Evolutionary conservation across 2,329 filamentous ascomycete species (phyloP), one percentile per base, ranked within the genome.

Genomic region (Albophoma yamanashiensis): DNA sequence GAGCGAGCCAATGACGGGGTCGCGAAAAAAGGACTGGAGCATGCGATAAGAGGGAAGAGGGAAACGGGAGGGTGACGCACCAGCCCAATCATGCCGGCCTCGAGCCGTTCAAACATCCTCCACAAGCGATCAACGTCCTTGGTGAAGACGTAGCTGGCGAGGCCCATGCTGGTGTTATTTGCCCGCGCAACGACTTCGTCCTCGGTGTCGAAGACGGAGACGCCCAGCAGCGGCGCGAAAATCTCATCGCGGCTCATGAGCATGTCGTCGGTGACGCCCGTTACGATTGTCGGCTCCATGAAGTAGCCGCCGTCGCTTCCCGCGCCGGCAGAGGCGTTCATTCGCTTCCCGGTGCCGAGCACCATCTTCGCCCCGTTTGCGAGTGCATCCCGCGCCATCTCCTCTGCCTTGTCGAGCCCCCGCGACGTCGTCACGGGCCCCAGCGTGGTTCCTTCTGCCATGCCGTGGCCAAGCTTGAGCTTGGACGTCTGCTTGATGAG

Each of bases 141-240:
- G 53, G 73, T 87, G 73, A 86, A 90, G 73, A 89, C 89, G 72
- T 90, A 90, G 2, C 85, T 87, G 0, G 88, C 87, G 40, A 91
- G 78, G 1, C 88, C 88, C 55, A 90, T 87, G 62, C 88, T 85
- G 0, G 85, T 79, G 4, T 73, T 67, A 68, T 91, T 91, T 1
- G 87, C 88, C 59, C 86, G 74, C 59, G 81, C 75, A 11, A 89
- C 79, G 8, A 89, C 88, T 61, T 91, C 86, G 39, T 86, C 83
- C 70, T 91, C 88, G 0, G 81, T 84, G 38, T 88, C 79, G 69
- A 91, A 91, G 17, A 80, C 76, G 72, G 89, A 89, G 2, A 91
- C 71, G 0, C 84, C 87, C 0, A 87, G 85, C 0, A 91, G 80
- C 1, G 88, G 88, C 0, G 87, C 88, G 66, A 91, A 91, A 0